Conservation (phyloP, 2,329 filamentous ascomycete genomes). For the Ophiostoma australiae region DNA sequence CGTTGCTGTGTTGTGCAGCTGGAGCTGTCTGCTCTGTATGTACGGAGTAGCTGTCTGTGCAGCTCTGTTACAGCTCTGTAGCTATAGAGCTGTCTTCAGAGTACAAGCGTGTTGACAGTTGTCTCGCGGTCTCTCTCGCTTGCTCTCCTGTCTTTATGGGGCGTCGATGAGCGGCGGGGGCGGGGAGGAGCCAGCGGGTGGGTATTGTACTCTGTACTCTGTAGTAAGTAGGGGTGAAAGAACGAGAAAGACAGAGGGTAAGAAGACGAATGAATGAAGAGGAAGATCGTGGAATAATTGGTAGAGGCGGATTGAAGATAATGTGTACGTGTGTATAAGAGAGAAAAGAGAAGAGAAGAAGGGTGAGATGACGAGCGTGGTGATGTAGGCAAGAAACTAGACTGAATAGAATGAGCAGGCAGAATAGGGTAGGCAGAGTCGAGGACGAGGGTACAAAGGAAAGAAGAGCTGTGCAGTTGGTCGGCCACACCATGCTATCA, state of each 20-base stretch:
- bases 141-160: constrained; percentile 14
- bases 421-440: constrained; percentile 2
- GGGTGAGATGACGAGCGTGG: constrained; percentile 7
- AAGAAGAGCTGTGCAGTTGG: neutral
- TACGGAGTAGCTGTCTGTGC: neutral
- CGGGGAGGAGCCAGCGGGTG: constrained; percentile 8
- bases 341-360: neutral
- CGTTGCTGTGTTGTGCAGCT: neutral
- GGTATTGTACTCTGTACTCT: neutral
- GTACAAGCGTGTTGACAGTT: neutral
- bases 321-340: neutral
- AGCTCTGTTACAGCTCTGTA: neutral
- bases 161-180: constrained; percentile 7
- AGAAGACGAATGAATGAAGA: neutral
- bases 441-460: neutral
- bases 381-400: neutral
- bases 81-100: neutral
- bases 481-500: constrained; percentile 18
- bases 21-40: neutral
- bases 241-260: neutral
- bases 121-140: neutral
- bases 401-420: neutral
- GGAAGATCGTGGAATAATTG: neutral
- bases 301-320: neutral
- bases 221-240: neutral